Base-by-base conservation (phyloP, 805 yeast genomes). In the Nakazawaea sp. region DNA sequence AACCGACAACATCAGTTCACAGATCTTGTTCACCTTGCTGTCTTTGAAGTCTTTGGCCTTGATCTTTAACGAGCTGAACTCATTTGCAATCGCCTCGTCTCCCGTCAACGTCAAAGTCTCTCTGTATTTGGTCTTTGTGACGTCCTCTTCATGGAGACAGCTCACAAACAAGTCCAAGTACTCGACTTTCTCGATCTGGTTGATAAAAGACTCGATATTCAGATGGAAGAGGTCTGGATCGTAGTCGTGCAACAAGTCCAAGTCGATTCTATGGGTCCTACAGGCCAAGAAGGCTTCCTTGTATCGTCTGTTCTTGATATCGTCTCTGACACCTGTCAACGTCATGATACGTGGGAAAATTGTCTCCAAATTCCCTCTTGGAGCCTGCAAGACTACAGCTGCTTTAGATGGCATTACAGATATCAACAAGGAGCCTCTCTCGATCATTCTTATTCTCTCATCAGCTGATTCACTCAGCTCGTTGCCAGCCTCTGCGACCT, bases 351-450 rank as follows among this genome's bases (percentile, higher is more conserved):
- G 72, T 11, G 99, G 98, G 51, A 77, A 80, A 15, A 92, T 83
- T 0, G 97, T 88, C 58, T 92, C 99, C 47, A 92, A 63, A 51
- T 92, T 92, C 43, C 99, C 99, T 55, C 99, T 74, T 42, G 95
- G 95, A 4, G 96, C 96, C 57, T 92, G 96, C 36, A 92, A 65
- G 4, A 86, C 78, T 15, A 94, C 88, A 1, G 89, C 72, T 40
- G 88, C 78, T 38, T 75, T 81, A 0, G 90, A 75, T 1, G 97
- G 96, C 50, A 88, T 81, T 2, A 76, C 75, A 27, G 88, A 67
- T 0, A 90, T 86, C 33, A 92, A 59, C n/a, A 83, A 49, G 0
- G 97, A 87, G 1, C 98, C 97, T 46, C 96, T 71, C 59, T 92
- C 99, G 37, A 92, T 80, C 41, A 81, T 75, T 49, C 99, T 75